Evolutionary conservation across 495 filamentous ascomycete species (phyloP).

Genomic region (Pseudevernia furfuracea): DNA sequence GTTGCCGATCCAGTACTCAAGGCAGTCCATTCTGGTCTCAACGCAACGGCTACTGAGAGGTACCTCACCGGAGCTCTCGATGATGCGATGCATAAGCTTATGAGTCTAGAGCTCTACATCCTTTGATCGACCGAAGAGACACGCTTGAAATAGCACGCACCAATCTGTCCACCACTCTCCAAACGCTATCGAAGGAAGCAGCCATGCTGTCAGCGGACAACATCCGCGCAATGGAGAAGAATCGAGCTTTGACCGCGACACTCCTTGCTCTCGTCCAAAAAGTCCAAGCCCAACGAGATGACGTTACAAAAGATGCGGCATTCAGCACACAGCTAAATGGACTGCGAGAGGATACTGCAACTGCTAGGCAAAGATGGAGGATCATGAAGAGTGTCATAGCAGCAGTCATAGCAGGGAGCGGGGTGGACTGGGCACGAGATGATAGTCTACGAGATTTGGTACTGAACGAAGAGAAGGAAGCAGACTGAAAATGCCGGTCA

Average conservation of each 20-base stretch:
- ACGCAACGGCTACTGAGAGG: constrained; percentile 60
- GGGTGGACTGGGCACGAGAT: constrained; percentile 73
- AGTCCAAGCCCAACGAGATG: constrained; percentile 44
- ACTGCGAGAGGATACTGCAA: constrained; percentile 49
- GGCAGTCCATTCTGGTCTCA: constrained; percentile 61
- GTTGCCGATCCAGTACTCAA: constrained; percentile 67
- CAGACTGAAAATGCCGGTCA: constrained; percentile 7
- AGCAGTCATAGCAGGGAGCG: constrained; percentile 72
- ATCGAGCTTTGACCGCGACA: constrained; percentile 52
- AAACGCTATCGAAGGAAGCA: constrained; percentile 40
- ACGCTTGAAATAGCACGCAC: constrained; percentile 52
- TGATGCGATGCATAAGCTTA: constrained; percentile 13
- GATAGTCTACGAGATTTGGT: constrained; percentile 62
- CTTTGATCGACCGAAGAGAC: constrained; percentile 60
- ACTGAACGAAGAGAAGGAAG: constrained; percentile 59
- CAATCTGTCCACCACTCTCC: constrained; percentile 45
- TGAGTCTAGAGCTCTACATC: constrained; percentile 52
- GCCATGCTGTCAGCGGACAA: constrained; percentile 49
- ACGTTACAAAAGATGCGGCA: constrained; percentile 42
- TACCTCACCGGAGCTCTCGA: constrained; percentile 29
- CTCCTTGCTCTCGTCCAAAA: constrained; percentile 54
- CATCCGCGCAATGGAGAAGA: constrained; percentile 46
- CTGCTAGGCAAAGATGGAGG: constrained; percentile 56
- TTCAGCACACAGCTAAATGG: constrained; percentile 45
- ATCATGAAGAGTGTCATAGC: constrained; percentile 67